phyloP scores from a whole-genome alignment of 2,329 filamentous ascomycete species.

The Epichloe bromicola region DNA sequence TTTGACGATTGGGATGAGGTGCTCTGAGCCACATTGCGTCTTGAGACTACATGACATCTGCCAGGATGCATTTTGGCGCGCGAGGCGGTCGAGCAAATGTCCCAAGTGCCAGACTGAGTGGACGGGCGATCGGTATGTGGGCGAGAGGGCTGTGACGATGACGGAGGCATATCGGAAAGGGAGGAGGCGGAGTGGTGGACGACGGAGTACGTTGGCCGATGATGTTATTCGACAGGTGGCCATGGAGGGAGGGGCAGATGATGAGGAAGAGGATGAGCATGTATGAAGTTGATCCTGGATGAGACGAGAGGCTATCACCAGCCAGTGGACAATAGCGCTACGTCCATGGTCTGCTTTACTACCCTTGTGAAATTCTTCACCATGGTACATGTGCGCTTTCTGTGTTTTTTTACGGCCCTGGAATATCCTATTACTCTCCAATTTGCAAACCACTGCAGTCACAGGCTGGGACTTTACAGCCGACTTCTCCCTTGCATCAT shows the following conservation, averaged over 20 bases:
- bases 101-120: slow-evolving; percentile 44
- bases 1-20: slow-evolving; percentile 73
- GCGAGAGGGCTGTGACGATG: slow-evolving; percentile 42
- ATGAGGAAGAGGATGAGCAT: not conserved
- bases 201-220: slow-evolving; percentile 21
- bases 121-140: slow-evolving; percentile 36
- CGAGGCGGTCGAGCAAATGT: slow-evolving; percentile 48
- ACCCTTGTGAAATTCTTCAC: no score
- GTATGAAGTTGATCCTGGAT: not conserved
- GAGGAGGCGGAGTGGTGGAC: slow-evolving; percentile 22
- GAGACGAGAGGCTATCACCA: no score
- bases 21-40: slow-evolving; percentile 52
- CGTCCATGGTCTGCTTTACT: no score
- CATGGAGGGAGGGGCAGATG: slow-evolving; percentile 6
- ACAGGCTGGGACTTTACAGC: no score
- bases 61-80: slow-evolving; percentile 58
- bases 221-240: slow-evolving; percentile 18
- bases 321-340: no score
- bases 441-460: no score
- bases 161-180: slow-evolving; percentile 36
- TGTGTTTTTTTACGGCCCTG: no score
- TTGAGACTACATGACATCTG: slow-evolving; percentile 69
- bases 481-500: no score
- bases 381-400: no score
- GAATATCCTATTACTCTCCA: no score